These are phyloP conservation scores for Cenchrus purpureus DNA, from an alignment of 176 grass and related monocot genomes.

Conservation along the genomic window DNA sequence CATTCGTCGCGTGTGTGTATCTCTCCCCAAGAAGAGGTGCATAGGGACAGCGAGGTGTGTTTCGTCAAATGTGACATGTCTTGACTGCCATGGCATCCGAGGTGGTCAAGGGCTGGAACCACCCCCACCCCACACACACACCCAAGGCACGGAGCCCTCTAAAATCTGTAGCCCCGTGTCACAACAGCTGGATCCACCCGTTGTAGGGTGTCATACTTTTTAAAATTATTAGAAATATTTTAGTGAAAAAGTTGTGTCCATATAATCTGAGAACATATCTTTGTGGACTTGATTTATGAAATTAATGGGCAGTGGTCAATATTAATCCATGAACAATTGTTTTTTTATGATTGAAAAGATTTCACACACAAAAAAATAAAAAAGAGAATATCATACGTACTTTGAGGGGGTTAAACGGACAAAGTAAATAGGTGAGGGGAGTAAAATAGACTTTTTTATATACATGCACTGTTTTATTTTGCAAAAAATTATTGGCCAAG, in stretches of 20 bases:
- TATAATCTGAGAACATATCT: neutral
- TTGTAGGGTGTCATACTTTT: neutral
- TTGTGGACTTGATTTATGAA: neutral
- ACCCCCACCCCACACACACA: too few relatives aligned
- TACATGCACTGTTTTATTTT: neutral
- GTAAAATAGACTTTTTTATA: neutral
- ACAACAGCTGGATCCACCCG: too few relatives aligned
- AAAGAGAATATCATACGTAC: neutral
- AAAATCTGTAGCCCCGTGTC: too few relatives aligned
- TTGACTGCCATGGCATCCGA: too few relatives aligned
- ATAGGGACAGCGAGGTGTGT: too few relatives aligned
- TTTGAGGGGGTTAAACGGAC: neutral
- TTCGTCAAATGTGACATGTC: too few relatives aligned
- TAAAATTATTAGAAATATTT: neutral
- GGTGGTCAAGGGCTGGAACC: too few relatives aligned
- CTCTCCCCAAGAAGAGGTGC: too few relatives aligned
- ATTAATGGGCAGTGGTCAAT: neutral
- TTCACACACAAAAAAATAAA: too few relatives aligned
- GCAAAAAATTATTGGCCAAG: neutral
- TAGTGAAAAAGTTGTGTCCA: neutral
- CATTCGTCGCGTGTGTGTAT: too few relatives aligned
- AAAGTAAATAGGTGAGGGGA: too few relatives aligned
- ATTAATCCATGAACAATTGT: neutral
- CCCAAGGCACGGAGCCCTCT: too few relatives aligned
- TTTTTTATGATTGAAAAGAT: neutral